A percentile compares a stretch with the other conserved stretches of the same genome.
Evolutionary conservation across 2,329 filamentous ascomycete species (phyloP).

Genomic region (Cercospora sojina): DNA sequence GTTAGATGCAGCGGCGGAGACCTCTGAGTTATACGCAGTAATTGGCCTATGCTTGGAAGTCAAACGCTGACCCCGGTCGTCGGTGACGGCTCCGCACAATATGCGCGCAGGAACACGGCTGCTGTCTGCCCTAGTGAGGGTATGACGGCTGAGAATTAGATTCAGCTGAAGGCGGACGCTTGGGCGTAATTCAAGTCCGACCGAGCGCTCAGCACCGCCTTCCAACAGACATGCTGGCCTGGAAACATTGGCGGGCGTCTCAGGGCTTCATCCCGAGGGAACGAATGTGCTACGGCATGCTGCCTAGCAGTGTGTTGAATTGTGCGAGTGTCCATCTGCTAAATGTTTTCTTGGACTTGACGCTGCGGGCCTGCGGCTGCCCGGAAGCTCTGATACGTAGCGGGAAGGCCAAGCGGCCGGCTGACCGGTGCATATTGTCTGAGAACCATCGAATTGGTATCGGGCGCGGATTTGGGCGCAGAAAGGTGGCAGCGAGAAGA

Average conservation of each 20-base stretch:
- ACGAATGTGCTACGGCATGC: neutral
- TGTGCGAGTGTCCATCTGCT: neutral
- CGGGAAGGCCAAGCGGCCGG: too few relatives aligned
- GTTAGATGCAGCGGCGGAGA: too few relatives aligned
- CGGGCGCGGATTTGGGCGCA: too few relatives aligned
- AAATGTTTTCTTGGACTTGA: neutral
- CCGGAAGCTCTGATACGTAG: neutral
- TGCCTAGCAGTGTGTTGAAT: neutral
- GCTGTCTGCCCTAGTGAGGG: neutral
- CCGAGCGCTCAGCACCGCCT: neutral
- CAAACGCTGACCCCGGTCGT: too few relatives aligned
- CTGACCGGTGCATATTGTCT: too few relatives aligned
- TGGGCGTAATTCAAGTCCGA: neutral
- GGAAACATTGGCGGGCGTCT: neutral
- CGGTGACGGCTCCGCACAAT: too few relatives aligned
- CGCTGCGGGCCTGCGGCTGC: neutral
- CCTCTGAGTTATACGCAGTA: too few relatives aligned
- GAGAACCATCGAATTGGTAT: too few relatives aligned
- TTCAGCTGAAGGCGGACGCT: neutral
- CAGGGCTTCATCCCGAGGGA: neutral
- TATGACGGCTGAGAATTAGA: neutral
- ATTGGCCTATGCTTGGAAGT: too few relatives aligned
- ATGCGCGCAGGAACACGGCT: neutral
- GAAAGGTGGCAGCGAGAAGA: neutral
- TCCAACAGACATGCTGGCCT: neutral